phyloP scores from a whole-genome alignment of 345 rosid genomes.

The Gossypium longicalyx region DNA sequence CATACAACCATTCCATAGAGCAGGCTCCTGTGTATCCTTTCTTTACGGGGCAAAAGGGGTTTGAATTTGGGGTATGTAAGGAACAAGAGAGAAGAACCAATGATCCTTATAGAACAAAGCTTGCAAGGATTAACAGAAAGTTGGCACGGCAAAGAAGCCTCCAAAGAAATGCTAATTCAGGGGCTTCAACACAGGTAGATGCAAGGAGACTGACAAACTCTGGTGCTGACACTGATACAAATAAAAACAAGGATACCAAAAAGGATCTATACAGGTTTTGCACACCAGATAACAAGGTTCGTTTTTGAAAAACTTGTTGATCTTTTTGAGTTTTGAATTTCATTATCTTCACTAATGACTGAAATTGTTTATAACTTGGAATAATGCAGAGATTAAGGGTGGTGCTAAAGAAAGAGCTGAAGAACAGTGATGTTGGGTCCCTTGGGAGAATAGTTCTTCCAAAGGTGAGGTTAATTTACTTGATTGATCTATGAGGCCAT shows the following conservation, averaged over 20 bases:
- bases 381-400: conserved; percentile 50
- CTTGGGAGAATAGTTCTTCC: conserved; percentile 85
- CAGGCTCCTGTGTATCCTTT: conserved; percentile 22
- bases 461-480: conserved; percentile 48
- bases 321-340: background rate
- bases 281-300: conserved; percentile 52
- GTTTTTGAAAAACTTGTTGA: background rate
- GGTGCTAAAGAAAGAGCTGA: conserved; percentile 53
- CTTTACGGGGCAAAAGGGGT: background rate
- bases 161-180: conserved; percentile 26
- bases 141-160: conserved; percentile 57
- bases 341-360: background rate
- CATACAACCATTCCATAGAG: background rate
- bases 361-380: conserved; percentile 1
- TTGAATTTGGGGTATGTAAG: conserved; percentile 11
- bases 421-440: conserved; percentile 79
- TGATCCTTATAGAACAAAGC: conserved; percentile 44
- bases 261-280: conserved; percentile 33
- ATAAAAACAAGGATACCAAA: background rate
- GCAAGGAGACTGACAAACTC: conserved; percentile 26
- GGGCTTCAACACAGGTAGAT: conserved; percentile 20
- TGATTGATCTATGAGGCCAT: background rate
- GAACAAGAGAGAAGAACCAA: conserved; percentile 24
- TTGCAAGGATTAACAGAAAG: conserved; percentile 60
- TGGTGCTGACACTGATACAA: background rate